Evolutionary conservation across 2,329 filamentous ascomycete genomes (phyloP), one percentile per base, ranked within the genome.

Genomic region (Ophiostoma fasciatum): DNA sequence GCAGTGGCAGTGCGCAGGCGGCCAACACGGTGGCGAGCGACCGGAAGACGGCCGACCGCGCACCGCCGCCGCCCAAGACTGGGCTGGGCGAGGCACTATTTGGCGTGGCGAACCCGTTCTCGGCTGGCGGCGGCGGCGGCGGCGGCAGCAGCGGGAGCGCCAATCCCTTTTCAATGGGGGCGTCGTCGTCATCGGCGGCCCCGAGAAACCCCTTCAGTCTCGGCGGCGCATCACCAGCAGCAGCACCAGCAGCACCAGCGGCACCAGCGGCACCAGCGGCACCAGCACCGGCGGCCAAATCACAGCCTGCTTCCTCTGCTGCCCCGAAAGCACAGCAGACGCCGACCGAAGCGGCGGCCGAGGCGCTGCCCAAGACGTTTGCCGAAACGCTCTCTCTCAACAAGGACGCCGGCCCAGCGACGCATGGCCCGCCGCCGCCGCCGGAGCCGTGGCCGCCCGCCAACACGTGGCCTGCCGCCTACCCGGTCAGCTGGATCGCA

Each of bases 321-420:
- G n/a, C n/a, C n/a, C n/a, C n/a, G n/a, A n/a, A n/a, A 20, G 46
- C 37, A 45, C 1, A 36, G 11, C 22, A 23, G 22, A 11, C 22
- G 7, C 7, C 22, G 22, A 11, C 22, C 22, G 22, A 7, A 7
- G 22, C 22, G 22, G 11, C 50, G 14, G 42, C 47, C 46, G 5
- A 55, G 3, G 45, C 50, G 6, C 64, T 78, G 5, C 62, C 67
- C 39, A 70, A 71, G 51, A 71, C 71, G 12, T 82, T 93, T 47
- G 72, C 82, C 36, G 71, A 82, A 48, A 78, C 79, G 6, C 80
- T 94, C 44, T 77, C 79, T 28, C 68, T 84, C 40, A 84, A 88
- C 55, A 64, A 61, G 42, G 49, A 61, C 7, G 58, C 50, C 26
- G 8, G 40, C 51, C n/a, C n/a, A n/a, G n/a, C n/a, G n/a, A n/a